Conservation (phyloP, 345 rosid species). For the Anastatica hierochuntica region DNA sequence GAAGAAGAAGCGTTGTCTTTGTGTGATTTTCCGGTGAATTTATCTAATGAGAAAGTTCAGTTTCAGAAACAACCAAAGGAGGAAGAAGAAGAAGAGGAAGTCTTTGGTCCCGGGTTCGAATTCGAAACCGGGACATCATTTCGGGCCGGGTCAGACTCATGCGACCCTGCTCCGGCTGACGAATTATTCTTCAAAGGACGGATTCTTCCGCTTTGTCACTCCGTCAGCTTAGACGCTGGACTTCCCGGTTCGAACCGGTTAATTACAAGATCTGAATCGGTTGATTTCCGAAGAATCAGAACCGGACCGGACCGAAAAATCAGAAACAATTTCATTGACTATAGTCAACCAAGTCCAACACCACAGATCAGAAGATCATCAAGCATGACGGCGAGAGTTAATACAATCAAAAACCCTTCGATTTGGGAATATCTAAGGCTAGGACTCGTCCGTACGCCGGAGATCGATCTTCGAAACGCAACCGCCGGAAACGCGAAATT, state of each 20-base stretch:
- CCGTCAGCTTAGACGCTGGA: slow-evolving; percentile 44
- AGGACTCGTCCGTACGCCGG: slow-evolving; percentile 74
- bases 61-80: slow-evolving; percentile 2
- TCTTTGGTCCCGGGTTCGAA: slow-evolving; percentile 32
- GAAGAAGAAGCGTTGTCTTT: slow-evolving; percentile 68
- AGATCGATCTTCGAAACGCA: slow-evolving; percentile 42
- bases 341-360: slow-evolving; percentile 59
- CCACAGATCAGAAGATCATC: slow-evolving; percentile 51
- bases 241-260: slow-evolving; percentile 11
- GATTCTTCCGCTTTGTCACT: slow-evolving; percentile 55
- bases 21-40: slow-evolving; percentile 50
- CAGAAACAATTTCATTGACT: slow-evolving; percentile 36
- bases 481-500: slow-evolving; percentile 20
- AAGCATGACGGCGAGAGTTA: slow-evolving; percentile 25
- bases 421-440: slow-evolving; percentile 60
- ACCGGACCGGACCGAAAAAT: slow-evolving; percentile 26
- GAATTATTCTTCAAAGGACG: slow-evolving; percentile 66
- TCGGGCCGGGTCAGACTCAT: slow-evolving; percentile 26
- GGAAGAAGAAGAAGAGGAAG: slow-evolving; percentile 33
- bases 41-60: slow-evolving; percentile 5
- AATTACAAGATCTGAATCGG: slow-evolving; percentile 45
- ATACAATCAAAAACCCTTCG: slow-evolving; percentile 28
- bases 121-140: slow-evolving; percentile 37
- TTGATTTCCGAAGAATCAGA: slow-evolving; percentile 31
- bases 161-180: slow-evolving; percentile 44